A percentile compares a stretch with the other conserved stretches of the same genome.
Evolutionary conservation across 805 yeast species (phyloP).

Genomic region (Scheffersomyces stipitis): DNA sequence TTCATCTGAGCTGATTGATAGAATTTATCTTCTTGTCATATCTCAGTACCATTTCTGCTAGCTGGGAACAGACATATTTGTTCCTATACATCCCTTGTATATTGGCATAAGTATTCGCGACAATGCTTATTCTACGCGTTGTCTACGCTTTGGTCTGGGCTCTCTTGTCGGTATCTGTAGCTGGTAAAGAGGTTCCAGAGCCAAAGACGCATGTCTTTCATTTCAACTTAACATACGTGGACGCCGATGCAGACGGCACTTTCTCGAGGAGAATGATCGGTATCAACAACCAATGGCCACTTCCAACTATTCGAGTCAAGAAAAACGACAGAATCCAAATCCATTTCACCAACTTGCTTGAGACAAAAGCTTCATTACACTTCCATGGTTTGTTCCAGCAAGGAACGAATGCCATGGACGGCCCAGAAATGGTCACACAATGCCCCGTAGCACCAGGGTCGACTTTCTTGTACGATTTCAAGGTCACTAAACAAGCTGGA

Average conservation of each 20-base stretch:
- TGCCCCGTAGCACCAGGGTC: constrained; percentile 45
- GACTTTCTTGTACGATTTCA: constrained; percentile 39
- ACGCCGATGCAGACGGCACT: constrained; percentile 59
- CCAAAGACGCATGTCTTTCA: constrained; percentile 32
- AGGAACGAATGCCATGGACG: constrained; percentile 43
- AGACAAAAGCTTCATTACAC: constrained; percentile 40
- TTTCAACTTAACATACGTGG: constrained; percentile 38
- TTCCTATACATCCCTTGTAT: too few species aligned
- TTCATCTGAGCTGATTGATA: too few species aligned
- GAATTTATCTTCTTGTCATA: too few species aligned
- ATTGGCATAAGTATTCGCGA: too few species aligned
- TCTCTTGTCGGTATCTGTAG: too few species aligned
- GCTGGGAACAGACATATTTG: too few species aligned
- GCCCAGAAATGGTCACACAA: constrained; percentile 46
- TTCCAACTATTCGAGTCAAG: constrained; percentile 39
- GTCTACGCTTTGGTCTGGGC: too few species aligned
- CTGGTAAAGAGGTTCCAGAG: too few species aligned
- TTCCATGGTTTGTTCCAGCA: constrained; percentile 47
- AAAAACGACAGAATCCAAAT: constrained; percentile 41
- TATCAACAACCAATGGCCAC: constrained; percentile 51
- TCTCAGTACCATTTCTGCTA: too few species aligned
- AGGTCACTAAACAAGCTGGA: constrained; percentile 35
- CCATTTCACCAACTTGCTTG: constrained; percentile 33
- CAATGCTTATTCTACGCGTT: too few species aligned
- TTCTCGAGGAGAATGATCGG: constrained; percentile 53